Evolutionary conservation across 495 filamentous ascomycete species (phyloP), one percentile per base, ranked within the genome.

Genomic region (Saxophila tyrrhenica): DNA sequence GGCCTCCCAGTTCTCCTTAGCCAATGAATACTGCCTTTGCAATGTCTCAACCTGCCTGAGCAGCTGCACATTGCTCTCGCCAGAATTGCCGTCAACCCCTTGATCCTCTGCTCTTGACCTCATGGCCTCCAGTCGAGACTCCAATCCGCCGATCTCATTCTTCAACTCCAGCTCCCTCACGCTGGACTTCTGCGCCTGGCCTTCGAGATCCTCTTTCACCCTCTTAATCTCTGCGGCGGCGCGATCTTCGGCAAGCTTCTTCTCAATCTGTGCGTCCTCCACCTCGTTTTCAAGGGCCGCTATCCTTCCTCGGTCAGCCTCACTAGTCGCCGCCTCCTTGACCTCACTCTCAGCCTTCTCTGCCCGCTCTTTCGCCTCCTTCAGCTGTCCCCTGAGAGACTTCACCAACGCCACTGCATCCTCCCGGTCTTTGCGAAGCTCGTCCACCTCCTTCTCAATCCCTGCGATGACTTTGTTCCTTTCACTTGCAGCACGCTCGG

Each of bases 1-100:
- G 0, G 89, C 86, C 56, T 96, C 89, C 94, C 94, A 99, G 65
- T 97, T 99, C 61, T 94, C 89, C 56, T 86, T 91, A 1, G 94
- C 92, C 48, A 89, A 80, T 0, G 88, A 83, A 67, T 99, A 94
- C 68, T 99, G 94, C 3, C 85, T 91, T 69, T 97, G 94, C 48
- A 99, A 70, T 1, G 87, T 96, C 73, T 99, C 94, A 25, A 97
- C 82, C 69, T 97, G 94, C 43, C 94, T 81, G 20, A 96, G 73
- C 21, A 99, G 74, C 65, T 96, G 95, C 21, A 84, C 87, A 60
- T 94, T 89, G 0, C 86, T 81, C 64, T 97, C 89, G 7, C 89
- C 85, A 5, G 78, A 78, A 39, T 80, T 77, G 19, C 88, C 41
- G 9, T 57, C 52, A 3, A 88, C 89, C 0, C 89, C 89, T 2